These are phyloP conservation scores for Nephromyces sp. DNA, from an alignment of 169 alveolate genomes.

Conservation along the genomic window DNA sequence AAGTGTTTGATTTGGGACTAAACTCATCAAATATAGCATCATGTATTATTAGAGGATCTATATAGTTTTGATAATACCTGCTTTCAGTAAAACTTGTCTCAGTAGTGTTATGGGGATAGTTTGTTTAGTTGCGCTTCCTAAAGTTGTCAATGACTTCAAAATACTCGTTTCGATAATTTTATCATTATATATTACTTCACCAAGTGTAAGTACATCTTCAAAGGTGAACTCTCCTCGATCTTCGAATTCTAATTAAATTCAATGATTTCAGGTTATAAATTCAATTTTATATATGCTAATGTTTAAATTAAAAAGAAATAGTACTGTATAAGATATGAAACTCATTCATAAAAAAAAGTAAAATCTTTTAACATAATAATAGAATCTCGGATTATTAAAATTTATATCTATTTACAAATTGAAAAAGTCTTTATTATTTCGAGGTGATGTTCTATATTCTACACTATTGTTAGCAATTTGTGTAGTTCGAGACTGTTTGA, in stretches of 20 bases:
- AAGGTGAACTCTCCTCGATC: constrained; percentile 27
- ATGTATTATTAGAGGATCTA: not conserved
- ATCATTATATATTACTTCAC: constrained; percentile 32
- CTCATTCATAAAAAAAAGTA: too few species aligned
- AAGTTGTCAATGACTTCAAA: constrained; percentile 15
- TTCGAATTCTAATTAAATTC: not conserved
- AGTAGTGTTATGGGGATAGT: constrained; percentile 3
- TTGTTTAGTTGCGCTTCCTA: constrained; percentile 2
- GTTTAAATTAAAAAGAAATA: too few species aligned
- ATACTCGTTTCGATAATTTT: constrained; percentile 30
- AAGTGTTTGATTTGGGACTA: not conserved
- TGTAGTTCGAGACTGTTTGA: too few species aligned
- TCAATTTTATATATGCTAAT: too few species aligned
- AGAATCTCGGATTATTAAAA: too few species aligned
- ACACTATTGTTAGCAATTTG: too few species aligned
- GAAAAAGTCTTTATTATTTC: too few species aligned
- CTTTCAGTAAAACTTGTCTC: constrained; percentile 21
- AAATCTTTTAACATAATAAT: too few species aligned
- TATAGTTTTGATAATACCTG: constrained; percentile 1
- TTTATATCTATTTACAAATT: too few species aligned
- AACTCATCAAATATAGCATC: not conserved
- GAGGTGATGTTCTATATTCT: too few species aligned
- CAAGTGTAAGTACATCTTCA: constrained; percentile 28
- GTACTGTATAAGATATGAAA: too few species aligned
- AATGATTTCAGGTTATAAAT: too few species aligned